These are phyloP conservation scores for Barnettozyma sucrosica DNA, from an alignment of 805 yeast species.

Conservation along the genomic window DNA sequence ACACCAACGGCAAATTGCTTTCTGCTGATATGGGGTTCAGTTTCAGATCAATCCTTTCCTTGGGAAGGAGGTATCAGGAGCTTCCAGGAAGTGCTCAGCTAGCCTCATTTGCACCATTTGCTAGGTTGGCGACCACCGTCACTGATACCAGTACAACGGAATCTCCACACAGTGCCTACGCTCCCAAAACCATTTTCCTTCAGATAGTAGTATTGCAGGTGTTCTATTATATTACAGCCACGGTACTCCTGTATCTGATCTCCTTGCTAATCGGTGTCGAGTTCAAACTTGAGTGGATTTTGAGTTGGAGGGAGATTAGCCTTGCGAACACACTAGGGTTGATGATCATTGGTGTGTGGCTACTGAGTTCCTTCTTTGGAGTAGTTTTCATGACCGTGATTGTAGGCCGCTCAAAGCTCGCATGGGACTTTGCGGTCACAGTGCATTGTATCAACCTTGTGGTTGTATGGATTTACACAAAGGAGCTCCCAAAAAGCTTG, in stretches of 20 bases:
- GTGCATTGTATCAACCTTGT: constrained; percentile 74
- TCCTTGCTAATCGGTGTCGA: constrained; percentile 67
- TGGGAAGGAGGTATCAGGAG: constrained; percentile 5
- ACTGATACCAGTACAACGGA: background rate
- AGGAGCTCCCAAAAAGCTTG: constrained; percentile 60
- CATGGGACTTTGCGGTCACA: constrained; percentile 96
- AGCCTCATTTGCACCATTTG: constrained; percentile 2
- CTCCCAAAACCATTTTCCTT: constrained; percentile 53
- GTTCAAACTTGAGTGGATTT: constrained; percentile 63
- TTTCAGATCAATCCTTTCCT: constrained; percentile 3
- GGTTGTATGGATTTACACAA: constrained; percentile 60
- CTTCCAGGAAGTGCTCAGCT: constrained; percentile 2
- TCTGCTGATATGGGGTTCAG: constrained; percentile 3
- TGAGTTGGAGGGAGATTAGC: constrained; percentile 73
- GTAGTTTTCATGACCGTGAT: constrained; percentile 79
- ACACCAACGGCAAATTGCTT: background rate
- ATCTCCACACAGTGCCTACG: constrained; percentile 14
- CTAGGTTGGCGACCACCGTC: background rate
- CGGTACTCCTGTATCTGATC: constrained; percentile 56
- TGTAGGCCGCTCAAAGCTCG: constrained; percentile 88
- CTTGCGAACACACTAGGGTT: constrained; percentile 77
- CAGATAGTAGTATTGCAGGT: constrained; percentile 78
- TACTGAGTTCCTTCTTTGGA: constrained; percentile 74
- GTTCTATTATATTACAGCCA: constrained; percentile 72
- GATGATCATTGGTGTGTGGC: constrained; percentile 70